Conservation (phyloP, 805 yeast genomes). For the Saturnispora besseyi region DNA sequence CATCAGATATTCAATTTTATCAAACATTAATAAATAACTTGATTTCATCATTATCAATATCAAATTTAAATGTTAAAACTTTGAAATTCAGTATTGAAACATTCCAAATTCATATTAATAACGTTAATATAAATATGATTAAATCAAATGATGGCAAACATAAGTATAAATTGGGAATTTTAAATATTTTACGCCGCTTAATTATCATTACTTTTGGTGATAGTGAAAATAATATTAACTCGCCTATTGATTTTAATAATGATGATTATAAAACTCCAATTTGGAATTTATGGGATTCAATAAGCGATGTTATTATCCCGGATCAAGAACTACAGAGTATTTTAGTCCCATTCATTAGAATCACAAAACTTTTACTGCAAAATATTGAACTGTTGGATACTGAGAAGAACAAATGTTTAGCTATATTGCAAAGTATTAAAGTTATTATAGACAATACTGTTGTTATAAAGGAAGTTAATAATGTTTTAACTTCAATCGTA, state of each 20-base stretch:
- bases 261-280: slow-evolving; percentile 2
- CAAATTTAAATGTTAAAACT: background rate
- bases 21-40: slow-evolving; percentile 8
- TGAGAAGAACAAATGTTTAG: slow-evolving; percentile 43
- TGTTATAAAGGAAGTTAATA: slow-evolving; percentile 31
- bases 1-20: background rate
- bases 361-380: slow-evolving; percentile 13
- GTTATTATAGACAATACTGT: slow-evolving; percentile 34
- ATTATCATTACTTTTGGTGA: background rate
- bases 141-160: slow-evolving; percentile 11
- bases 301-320: slow-evolving; percentile 13
- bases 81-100: slow-evolving; percentile 3
- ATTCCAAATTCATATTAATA: background rate
- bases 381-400: background rate
- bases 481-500: slow-evolving; percentile 6
- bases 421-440: slow-evolving; percentile 16
- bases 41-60: slow-evolving; percentile 4
- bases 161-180: slow-evolving; percentile 23
- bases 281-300: slow-evolving; percentile 12
- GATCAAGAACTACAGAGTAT: slow-evolving; percentile 42
- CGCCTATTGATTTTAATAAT: background rate
- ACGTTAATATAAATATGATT: slow-evolving; percentile 4
- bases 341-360: slow-evolving; percentile 37
- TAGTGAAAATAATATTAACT: background rate
- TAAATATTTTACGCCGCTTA: slow-evolving; percentile 16